Base-by-base conservation (phyloP, 1,284 basidiomycete species). In the Melampsora medusae region DNA sequence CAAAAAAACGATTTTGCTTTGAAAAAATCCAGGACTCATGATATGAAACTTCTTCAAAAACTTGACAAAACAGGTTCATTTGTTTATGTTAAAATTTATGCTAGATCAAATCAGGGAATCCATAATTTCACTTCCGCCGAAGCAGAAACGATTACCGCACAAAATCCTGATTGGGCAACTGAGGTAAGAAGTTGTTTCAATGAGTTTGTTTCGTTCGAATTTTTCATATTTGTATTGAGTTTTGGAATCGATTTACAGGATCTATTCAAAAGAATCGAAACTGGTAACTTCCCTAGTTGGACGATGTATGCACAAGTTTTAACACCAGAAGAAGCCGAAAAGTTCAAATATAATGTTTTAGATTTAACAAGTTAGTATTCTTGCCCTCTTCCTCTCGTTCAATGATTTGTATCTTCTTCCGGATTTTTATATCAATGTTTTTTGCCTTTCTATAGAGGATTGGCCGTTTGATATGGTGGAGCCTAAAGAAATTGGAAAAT, bases 251-350 rank as follows among this genome's bases (percentile, higher is more conserved):
- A 14, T 73, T 69, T 87, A 78, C 86, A 93, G 82, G 84, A 86
- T 42, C 85, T 97, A 66, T 94, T 91, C 84, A 87, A 92, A 77
- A 85, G 88, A 46, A 95, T 97, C 82, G 90, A 93, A 82, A 83
- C 84, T 17, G 90, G 90, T 75, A 87, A 93, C 4, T 89, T 83
- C 86, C 92, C 92, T 0, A 85, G 87, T 1, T 94, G 92, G 92
- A 90, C 88, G 7, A 89, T 91, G 78, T 90, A 88, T 81, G 86
- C 92, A 64, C 82, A 95, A 90, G 92, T 89, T 33, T 94, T 93
- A 92, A 94, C 92, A 0, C 85, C 89, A 2, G 86, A 90, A 81
- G 90, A 97, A 85, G 94, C 93, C 19, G 91, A 93, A 85, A 86
- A 88, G 66, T 93, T 92, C 87, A 89, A 91, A 78, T 91, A 92